These are phyloP conservation scores for Andrographis paniculata DNA, from an alignment of 305 asterid genomes.

Conservation along the genomic window DNA sequence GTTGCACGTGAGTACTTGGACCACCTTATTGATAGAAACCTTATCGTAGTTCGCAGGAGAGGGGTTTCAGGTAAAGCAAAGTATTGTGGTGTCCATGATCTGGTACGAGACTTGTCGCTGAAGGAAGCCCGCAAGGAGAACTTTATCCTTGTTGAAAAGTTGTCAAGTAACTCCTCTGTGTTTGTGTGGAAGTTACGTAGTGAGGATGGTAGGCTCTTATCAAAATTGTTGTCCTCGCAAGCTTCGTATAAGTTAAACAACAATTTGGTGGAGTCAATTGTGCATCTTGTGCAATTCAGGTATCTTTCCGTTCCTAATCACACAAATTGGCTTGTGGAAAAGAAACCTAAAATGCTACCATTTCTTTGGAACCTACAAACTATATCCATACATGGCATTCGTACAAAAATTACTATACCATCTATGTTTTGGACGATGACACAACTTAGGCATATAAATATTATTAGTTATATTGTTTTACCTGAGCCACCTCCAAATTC, in stretches of 20 bases:
- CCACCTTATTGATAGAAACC: too few species aligned
- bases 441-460: not conserved
- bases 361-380: not conserved
- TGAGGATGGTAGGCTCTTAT: not conserved
- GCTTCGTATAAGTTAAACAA: too few species aligned
- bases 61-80: slow-evolving; percentile 1
- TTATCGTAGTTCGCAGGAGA: not conserved
- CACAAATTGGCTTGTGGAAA: not conserved
- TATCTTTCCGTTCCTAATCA: not conserved
- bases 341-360: not conserved
- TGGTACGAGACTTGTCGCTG: too few species aligned
- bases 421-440: not conserved
- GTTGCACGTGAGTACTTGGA: too few species aligned
- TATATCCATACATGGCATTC: not conserved
- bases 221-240: too few species aligned
- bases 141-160: not conserved
- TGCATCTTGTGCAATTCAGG: not conserved
- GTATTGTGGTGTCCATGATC: slow-evolving; percentile 6
- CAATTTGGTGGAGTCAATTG: too few species aligned
- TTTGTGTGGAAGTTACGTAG: not conserved
- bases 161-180: not conserved
- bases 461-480: not conserved
- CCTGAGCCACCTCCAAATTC: too few species aligned
- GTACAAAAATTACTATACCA: not conserved
- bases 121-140: slow-evolving; percentile 6